Percentiles rank a stretch among this genome's conserved stretches.
These are phyloP conservation scores for Jasminum sambac DNA, from an alignment of 257 asterid genomes.

Conservation along the genomic window DNA sequence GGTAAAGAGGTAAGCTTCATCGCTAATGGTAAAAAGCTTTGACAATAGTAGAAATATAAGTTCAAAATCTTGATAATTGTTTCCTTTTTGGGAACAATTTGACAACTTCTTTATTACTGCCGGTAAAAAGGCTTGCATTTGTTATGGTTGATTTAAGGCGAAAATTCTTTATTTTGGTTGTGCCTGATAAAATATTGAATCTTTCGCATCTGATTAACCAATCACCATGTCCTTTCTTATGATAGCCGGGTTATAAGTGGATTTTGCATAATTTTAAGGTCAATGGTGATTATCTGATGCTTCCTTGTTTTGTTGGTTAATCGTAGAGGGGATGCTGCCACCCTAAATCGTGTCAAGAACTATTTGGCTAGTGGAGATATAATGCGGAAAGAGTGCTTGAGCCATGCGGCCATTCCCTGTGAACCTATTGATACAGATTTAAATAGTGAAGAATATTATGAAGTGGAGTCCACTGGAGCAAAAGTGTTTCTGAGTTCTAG, in stretches of 20 bases:
- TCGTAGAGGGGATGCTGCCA: slow-evolving; percentile 49
- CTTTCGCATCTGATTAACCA: too few relatives aligned
- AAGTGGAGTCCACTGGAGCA: slow-evolving; percentile 66
- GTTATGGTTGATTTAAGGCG: not conserved
- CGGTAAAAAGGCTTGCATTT: not conserved
- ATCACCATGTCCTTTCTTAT: slow-evolving; percentile 3
- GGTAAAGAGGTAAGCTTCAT: slow-evolving; percentile 56
- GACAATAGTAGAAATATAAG: not conserved
- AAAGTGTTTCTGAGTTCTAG: slow-evolving; percentile 67
- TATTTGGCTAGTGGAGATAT: slow-evolving; percentile 60
- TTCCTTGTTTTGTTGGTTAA: slow-evolving; percentile 12
- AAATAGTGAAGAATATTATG: slow-evolving; percentile 48
- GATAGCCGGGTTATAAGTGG: not conserved
- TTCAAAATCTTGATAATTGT: not conserved
- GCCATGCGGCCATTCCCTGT: slow-evolving; percentile 66
- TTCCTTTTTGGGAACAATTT: not conserved
- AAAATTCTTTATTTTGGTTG: not conserved
- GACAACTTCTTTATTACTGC: not conserved
- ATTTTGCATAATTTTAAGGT: not conserved
- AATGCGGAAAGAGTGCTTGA: slow-evolving; percentile 69
- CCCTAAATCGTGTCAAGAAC: slow-evolving; percentile 41
- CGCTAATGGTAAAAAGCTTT: not conserved
- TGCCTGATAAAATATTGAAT: not conserved
- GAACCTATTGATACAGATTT: slow-evolving; percentile 40
- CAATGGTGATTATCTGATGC: not conserved